Base-by-base conservation (phyloP, 2,329 filamentous ascomycete species). In the Ramularia endophylla region DNA sequence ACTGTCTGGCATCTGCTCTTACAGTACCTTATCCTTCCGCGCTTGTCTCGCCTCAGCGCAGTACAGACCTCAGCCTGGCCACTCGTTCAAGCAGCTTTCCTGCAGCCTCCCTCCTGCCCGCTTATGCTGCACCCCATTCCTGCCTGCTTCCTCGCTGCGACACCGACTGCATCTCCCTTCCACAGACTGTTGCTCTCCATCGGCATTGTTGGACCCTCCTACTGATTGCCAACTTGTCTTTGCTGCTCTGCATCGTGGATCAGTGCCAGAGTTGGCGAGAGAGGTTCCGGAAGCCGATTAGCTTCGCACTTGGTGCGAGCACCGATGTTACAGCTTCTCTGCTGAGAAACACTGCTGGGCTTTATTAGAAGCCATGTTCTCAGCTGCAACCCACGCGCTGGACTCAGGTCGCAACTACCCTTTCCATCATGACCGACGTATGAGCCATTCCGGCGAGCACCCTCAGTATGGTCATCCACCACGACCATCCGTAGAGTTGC, bases 401-500 rank as follows among this genome's bases (percentile, higher is more conserved):
- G 37, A 43, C 33, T 40, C 44, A 19, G 4, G 31, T 29, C 37
- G 44, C 12, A 12, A 36, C 11, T 43, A 38, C 27, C 25, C 44
- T n/a, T 34, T 18, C 22, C 44, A 35, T 35, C 47, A 53, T 36
- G 48, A 53, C 17, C 47, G 50, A 45, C 43, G 46, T 34, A 19
- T 30, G 35, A 45, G 40, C 35, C 47, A 49, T 18, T 16, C 29
- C 16, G 43, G 43, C 28, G 51, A 50, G 19, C 44, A 39, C 19
- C 15, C 39, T 25, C 43, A 44, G 22, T 53, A 52, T 43, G 41
- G 40, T 17, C 22, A 22, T 41, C 40, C 41, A 17, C 36, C 38
- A 27, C 46, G 48, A 33, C 41, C 44, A 9, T 17, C 38, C 16
- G 43, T 47, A 27, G 53, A 57, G 36, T 43, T 55, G 16, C 55